A percentile compares a stretch with the other conserved stretches of the same genome.
Conservation (phyloP, 805 yeast genomes). For the Metschnikowia koreensis region DNA sequence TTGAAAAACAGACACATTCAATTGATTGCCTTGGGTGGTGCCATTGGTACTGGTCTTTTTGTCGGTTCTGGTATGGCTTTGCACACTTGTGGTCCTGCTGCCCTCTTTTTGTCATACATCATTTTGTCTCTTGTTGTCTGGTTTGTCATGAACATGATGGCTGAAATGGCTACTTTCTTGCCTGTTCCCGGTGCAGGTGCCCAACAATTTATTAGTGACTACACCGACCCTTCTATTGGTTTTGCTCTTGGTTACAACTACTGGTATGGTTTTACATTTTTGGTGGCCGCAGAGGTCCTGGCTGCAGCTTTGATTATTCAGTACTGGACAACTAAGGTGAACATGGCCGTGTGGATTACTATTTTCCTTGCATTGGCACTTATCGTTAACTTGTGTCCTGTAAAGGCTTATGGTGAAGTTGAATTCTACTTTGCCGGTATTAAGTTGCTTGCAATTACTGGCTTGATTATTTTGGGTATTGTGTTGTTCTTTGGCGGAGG, state of each 20-base stretch:
- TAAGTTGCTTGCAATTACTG: conserved; percentile 21
- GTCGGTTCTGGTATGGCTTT: conserved; percentile 22
- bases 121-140: conserved; percentile 20
- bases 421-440: conserved; percentile 22
- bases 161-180: conserved; percentile 22
- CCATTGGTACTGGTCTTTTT: conserved; percentile 23
- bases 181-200: conserved; percentile 24
- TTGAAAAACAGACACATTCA: conserved; percentile 23
- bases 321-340: conserved; percentile 23
- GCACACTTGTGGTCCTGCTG: conserved; percentile 18
- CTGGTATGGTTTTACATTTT: conserved; percentile 20
- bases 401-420: conserved; percentile 18
- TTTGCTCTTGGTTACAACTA: conserved; percentile 23
- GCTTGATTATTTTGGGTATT: conserved; percentile 21
- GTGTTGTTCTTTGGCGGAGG: conserved; percentile 23
- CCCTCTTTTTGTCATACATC: conserved; percentile 19
- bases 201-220: conserved; percentile 20
- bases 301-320: conserved; percentile 20
- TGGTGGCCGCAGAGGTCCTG: conserved; percentile 21
- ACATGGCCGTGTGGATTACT: conserved; percentile 41
- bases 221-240: conserved; percentile 19
- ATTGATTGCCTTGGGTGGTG: conserved; percentile 24
- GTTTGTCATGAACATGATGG: conserved; percentile 24
- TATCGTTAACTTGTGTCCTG: conserved; percentile 18
- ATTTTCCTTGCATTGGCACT: conserved; percentile 23